Conservation (phyloP, 192 early-diverging fungal species). For the Rhizoclosmatium globosum region DNA sequence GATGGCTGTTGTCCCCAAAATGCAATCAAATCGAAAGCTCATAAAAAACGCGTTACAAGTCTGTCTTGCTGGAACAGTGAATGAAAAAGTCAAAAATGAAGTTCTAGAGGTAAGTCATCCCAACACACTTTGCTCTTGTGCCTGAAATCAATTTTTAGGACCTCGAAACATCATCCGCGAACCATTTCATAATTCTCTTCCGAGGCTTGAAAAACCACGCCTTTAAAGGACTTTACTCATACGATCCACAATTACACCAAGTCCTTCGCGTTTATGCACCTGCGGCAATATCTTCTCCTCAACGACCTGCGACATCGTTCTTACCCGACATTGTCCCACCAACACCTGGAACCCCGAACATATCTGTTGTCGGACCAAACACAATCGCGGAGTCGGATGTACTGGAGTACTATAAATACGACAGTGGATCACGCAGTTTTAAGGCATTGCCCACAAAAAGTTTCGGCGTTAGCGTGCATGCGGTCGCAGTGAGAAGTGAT, state of each 20-base stretch:
- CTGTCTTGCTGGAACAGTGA: slow-evolving; percentile 59
- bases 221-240: slow-evolving; percentile 63
- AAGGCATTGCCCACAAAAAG: slow-evolving; percentile 55
- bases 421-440: slow-evolving; percentile 57
- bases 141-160: slow-evolving; percentile 44
- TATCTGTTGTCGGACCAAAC: slow-evolving; percentile 44
- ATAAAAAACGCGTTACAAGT: slow-evolving; percentile 65
- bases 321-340: too few relatives aligned
- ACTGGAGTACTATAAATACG: slow-evolving; percentile 64
- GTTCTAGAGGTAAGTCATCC: slow-evolving; percentile 55
- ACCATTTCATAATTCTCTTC: slow-evolving; percentile 63
- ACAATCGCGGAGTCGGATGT: slow-evolving; percentile 43
- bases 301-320: background rate
- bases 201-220: slow-evolving; percentile 55
- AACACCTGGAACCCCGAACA: background rate
- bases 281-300: background rate
- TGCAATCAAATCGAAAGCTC: slow-evolving; percentile 54
- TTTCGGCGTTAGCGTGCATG: slow-evolving; percentile 59
- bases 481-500: slow-evolving; percentile 43
- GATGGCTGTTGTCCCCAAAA: slow-evolving; percentile 6
- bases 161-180: slow-evolving; percentile 42
- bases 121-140: background rate
- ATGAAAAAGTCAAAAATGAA: slow-evolving; percentile 54
- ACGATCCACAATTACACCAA: slow-evolving; percentile 48
- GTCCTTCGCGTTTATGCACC: slow-evolving; percentile 52